Conservation (phyloP, 768 basidiomycete species). For the Hirschioporus abietinus region DNA sequence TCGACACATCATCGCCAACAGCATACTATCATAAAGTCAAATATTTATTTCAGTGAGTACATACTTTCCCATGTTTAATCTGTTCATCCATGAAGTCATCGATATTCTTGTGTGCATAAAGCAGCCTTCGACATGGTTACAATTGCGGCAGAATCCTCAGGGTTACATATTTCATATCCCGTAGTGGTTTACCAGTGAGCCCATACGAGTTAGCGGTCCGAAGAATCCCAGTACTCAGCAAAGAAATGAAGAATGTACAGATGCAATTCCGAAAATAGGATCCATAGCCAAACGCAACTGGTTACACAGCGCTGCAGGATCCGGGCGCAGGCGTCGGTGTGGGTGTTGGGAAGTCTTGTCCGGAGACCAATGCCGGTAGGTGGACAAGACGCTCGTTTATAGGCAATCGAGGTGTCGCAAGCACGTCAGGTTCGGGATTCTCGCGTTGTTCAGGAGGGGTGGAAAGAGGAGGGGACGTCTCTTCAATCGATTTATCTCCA, state of each 20-base stretch:
- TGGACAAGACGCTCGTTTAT: constrained; percentile 10
- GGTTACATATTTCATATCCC: too few species aligned
- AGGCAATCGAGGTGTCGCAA: constrained; percentile 15
- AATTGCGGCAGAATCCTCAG: too few species aligned
- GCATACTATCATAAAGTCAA: background rate
- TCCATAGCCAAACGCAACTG: background rate
- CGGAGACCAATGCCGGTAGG: constrained; percentile 15
- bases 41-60: too few species aligned
- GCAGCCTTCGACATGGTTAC: too few species aligned
- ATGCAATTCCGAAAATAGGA: background rate
- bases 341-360: constrained; percentile 16
- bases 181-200: too few species aligned
- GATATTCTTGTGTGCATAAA: too few species aligned
- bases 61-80: too few species aligned
- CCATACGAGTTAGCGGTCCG: too few species aligned
- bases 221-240: too few species aligned
- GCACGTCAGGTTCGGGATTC: constrained; percentile 15
- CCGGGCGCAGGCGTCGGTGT: constrained; percentile 1
- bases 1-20: too few species aligned
- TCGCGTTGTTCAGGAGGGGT: constrained; percentile 18
- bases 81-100: too few species aligned
- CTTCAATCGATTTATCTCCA: background rate
- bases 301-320: background rate
- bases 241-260: background rate
- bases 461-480: background rate